Conservation (phyloP, 331 rosid species). For the Rhamnella rubrinervis region DNA sequence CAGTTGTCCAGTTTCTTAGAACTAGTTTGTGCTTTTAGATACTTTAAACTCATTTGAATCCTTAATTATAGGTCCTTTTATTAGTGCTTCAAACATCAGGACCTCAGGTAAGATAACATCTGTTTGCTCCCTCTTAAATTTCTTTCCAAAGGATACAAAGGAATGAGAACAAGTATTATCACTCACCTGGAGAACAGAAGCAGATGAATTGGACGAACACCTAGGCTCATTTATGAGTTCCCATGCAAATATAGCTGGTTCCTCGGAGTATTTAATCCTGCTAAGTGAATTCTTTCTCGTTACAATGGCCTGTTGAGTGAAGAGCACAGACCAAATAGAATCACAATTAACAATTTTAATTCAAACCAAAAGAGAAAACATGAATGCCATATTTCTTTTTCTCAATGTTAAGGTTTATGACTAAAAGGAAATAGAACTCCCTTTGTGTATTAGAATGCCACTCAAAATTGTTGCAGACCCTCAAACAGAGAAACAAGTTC, state of each 20-base stretch:
- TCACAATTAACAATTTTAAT: not conserved
- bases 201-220: conserved; percentile 18
- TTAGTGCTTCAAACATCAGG: too few species aligned
- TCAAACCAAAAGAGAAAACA: not conserved
- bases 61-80: too few species aligned
- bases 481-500: not conserved
- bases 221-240: conserved; percentile 29
- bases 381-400: too few species aligned
- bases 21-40: not conserved
- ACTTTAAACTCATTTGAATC: too few species aligned
- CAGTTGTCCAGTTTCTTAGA: not conserved
- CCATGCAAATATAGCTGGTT: conserved; percentile 26
- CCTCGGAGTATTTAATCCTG: conserved; percentile 15
- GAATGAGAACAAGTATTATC: not conserved
- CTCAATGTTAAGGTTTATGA: too few species aligned
- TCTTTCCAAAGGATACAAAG: not conserved
- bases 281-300: conserved; percentile 23
- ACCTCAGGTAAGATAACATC: not conserved
- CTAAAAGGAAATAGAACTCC: too few species aligned
- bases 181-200: conserved; percentile 20
- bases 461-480: not conserved
- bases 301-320: conserved; percentile 10
- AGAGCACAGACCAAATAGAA: not conserved
- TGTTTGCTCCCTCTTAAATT: not conserved
- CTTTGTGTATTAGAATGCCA: too few species aligned